Evolutionary conservation across 2,329 filamentous ascomycete genomes (phyloP).

Genomic region (Fusarium zealandicum): DNA sequence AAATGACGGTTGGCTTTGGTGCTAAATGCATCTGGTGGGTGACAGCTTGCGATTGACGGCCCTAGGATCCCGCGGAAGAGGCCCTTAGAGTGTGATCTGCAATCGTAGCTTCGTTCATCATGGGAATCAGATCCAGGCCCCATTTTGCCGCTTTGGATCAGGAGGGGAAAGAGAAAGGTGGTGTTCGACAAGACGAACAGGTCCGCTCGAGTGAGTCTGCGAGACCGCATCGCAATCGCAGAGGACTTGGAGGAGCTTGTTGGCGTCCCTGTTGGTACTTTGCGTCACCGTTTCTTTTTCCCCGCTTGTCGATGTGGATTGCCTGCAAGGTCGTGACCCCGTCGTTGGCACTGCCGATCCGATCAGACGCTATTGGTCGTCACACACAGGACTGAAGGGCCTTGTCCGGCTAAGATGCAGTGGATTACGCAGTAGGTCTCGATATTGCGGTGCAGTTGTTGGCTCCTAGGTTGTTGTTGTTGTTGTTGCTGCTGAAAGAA

Average conservation of each 20-base stretch:
- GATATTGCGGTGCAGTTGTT: not conserved
- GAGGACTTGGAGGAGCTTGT: constrained; percentile 5
- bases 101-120: constrained; percentile 8
- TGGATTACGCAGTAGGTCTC: not conserved
- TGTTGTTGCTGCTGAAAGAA: constrained; percentile 2
- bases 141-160: not conserved
- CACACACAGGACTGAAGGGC: constrained; percentile 6
- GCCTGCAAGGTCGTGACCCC: constrained; percentile 22
- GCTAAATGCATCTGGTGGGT: constrained; percentile 26
- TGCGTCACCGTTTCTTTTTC: constrained; percentile 22
- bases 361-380: constrained; percentile 29
- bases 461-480: not conserved
- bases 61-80: constrained; percentile 20
- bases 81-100: constrained; percentile 29
- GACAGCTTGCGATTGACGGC: constrained; percentile 12
- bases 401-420: constrained; percentile 2
- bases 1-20: constrained; percentile 18
- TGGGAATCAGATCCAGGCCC: too few relatives aligned
- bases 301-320: constrained; percentile 22
- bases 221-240: too few relatives aligned
- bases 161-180: not conserved
- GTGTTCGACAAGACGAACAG: constrained; percentile 1
- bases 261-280: constrained; percentile 11
- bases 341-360: constrained; percentile 35
- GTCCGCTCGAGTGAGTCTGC: not conserved